Percentiles rank a stretch among this genome's conserved stretches.
Conservation (phyloP, 2,329 filamentous ascomycete genomes). For the Alternaria panax region DNA sequence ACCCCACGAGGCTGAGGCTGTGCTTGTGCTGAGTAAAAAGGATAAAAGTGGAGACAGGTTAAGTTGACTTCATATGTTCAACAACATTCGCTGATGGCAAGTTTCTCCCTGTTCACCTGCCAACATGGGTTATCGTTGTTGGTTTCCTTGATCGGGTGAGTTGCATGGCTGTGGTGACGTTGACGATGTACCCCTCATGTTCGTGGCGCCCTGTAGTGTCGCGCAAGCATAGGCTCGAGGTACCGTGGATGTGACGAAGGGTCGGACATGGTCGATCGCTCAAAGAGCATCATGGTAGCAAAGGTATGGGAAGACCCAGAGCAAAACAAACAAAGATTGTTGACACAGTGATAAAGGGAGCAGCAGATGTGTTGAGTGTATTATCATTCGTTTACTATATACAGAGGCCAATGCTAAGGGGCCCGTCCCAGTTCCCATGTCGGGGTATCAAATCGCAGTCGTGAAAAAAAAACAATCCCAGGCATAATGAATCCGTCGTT, state of each 20-base stretch:
- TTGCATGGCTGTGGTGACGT: not conserved
- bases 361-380: slow-evolving; percentile 17
- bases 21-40: not conserved
- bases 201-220: not conserved
- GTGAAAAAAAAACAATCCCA: slow-evolving; percentile 26
- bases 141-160: not conserved
- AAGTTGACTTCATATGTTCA: not conserved
- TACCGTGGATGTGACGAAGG: not conserved
- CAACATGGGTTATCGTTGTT: not conserved
- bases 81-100: not conserved
- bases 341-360: not conserved
- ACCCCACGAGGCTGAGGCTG: not conserved
- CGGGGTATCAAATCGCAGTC: slow-evolving; percentile 46
- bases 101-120: not conserved
- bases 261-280: not conserved
- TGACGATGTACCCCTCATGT: not conserved
- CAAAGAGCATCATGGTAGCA: not conserved
- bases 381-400: slow-evolving; percentile 38
- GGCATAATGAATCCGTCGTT: slow-evolving; percentile 33
- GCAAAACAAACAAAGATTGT: not conserved
- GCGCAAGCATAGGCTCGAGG: not conserved
- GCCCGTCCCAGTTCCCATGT: slow-evolving; percentile 23
- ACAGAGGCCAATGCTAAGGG: slow-evolving; percentile 22
- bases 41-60: not conserved
- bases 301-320: not conserved